phyloP scores from a whole-genome alignment of 805 yeast species.

The Nakazawaea wyomingensis region DNA sequence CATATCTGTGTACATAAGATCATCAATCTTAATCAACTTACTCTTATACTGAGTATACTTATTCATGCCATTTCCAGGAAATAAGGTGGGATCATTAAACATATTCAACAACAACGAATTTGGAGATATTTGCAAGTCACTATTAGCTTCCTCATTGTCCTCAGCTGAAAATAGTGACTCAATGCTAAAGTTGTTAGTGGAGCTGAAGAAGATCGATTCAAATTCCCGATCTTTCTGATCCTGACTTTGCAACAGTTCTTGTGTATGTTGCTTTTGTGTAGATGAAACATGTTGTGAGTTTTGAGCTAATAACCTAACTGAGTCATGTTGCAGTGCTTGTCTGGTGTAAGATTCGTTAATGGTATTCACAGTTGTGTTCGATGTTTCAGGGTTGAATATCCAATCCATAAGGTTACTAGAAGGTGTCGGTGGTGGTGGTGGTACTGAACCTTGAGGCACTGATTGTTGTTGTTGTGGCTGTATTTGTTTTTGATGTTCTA shows the following conservation, averaged over 20 bases:
- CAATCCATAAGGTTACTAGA: constrained; percentile 8
- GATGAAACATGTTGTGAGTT: too few relatives aligned
- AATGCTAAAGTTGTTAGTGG: constrained; percentile 5
- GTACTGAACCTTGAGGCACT: not conserved
- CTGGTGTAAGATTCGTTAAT: not conserved
- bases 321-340: not conserved
- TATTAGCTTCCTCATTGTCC: not conserved
- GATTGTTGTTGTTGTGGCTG: not conserved
- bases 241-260: not conserved
- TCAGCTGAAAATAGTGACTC: constrained; percentile 10
- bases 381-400: constrained; percentile 9
- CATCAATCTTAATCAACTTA: constrained; percentile 10
- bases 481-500: not conserved
- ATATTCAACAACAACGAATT: constrained; percentile 9
- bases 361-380: not conserved
- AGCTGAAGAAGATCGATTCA: not conserved
- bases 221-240: not conserved
- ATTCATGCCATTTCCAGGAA: constrained; percentile 2
- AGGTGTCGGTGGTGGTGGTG: constrained; percentile 2
- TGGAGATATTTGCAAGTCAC: constrained; percentile 7
- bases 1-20: constrained; percentile 12
- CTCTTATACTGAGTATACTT: constrained; percentile 5
- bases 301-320: not conserved
- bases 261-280: not conserved
- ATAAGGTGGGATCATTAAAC: constrained; percentile 13